Conservation (phyloP, 805 yeast genomes). For the Nakazawaea ambrosiae region DNA sequence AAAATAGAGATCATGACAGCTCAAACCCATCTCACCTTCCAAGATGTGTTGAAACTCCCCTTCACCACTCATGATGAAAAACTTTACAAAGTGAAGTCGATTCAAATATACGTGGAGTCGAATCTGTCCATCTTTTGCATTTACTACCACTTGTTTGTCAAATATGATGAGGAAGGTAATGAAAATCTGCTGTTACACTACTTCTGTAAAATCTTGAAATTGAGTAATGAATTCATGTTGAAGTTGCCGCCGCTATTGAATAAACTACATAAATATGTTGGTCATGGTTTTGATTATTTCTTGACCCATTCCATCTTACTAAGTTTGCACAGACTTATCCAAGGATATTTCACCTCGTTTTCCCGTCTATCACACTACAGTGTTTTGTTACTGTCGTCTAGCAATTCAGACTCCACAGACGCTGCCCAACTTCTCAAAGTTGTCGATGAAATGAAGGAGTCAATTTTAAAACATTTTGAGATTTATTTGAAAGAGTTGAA, state of each 20-base stretch:
- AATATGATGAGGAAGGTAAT: constrained; percentile 2
- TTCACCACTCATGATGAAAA: constrained; percentile 15
- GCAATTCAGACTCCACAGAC: no score
- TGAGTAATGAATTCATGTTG: constrained; percentile 1
- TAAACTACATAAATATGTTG: constrained; percentile 22
- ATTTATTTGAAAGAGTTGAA: constrained; percentile 14
- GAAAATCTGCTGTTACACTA: not conserved
- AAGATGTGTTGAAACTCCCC: constrained; percentile 16
- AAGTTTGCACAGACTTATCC: constrained; percentile 6
- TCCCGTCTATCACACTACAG: constrained; percentile 21
- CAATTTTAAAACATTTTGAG: constrained; percentile 22
- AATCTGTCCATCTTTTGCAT: not conserved
- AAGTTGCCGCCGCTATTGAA: constrained; percentile 12
- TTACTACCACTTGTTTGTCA: constrained; percentile 5
- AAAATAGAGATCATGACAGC: constrained; percentile 25
- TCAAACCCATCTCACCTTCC: constrained; percentile 16
- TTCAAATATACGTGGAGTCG: constrained; percentile 4
- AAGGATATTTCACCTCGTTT: constrained; percentile 13
- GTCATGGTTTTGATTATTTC: constrained; percentile 31
- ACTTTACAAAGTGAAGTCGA: constrained; percentile 7
- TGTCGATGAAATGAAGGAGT: not conserved
- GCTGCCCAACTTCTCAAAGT: not conserved
- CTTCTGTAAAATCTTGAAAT: not conserved
- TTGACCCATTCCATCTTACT: constrained; percentile 21
- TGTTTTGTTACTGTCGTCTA: not conserved